Percentiles rank a stretch among this genome's conserved stretches.
Evolutionary conservation across 495 filamentous ascomycete genomes (phyloP).

Genomic region (Saxophila tyrrhenica): DNA sequence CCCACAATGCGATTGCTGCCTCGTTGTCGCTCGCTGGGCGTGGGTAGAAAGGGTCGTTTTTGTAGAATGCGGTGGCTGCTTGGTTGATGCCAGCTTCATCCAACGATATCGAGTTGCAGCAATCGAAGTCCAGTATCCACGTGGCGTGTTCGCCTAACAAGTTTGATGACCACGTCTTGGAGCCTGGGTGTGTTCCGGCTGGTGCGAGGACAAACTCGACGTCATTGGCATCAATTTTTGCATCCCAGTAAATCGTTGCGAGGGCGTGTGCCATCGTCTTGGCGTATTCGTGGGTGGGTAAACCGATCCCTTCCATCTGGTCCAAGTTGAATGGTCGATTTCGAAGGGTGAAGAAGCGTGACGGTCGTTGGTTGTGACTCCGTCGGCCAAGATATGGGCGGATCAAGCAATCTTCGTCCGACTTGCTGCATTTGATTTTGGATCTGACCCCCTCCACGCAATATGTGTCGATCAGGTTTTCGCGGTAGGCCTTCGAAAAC

Average conservation of each 20-base stretch:
- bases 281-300: conserved; percentile 9
- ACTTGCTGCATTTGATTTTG: conserved; percentile 4
- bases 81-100: conserved; percentile 18
- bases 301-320: conserved; percentile 16
- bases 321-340: conserved; percentile 19
- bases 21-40: conserved; percentile 4
- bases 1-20: conserved; percentile 13
- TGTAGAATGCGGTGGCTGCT: conserved; percentile 18
- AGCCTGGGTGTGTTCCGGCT: conserved; percentile 3
- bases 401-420: conserved; percentile 21
- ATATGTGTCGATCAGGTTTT: conserved; percentile 17
- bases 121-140: conserved; percentile 27
- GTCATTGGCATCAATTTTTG: conserved; percentile 22
- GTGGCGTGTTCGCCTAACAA: conserved; percentile 10
- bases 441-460: conserved; percentile 7
- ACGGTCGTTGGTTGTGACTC: conserved; percentile 3
- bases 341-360: conserved; percentile 21
- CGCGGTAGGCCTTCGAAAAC: conserved; percentile 4
- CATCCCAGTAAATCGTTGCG: conserved; percentile 23
- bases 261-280: conserved; percentile 23
- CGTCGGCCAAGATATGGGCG: conserved; percentile 22
- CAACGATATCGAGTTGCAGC: conserved; percentile 15
- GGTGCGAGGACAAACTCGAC: conserved; percentile 25
- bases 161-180: background rate
- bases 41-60: conserved; percentile 24